Conservation (phyloP, 2,329 filamentous ascomycete genomes). For the Epicoccum sorghinum region DNA sequence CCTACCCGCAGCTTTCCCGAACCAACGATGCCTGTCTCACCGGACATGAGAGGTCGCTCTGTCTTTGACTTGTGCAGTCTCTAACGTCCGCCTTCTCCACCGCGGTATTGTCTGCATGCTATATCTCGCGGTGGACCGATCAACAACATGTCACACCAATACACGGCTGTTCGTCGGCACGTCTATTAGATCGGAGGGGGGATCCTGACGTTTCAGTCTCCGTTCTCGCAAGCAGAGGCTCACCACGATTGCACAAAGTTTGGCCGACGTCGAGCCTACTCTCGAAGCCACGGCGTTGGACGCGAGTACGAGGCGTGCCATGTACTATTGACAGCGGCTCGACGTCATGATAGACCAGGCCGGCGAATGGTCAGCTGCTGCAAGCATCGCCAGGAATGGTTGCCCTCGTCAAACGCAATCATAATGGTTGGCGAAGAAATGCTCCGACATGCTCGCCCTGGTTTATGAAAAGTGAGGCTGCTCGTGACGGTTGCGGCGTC, state of each 20-base stretch:
- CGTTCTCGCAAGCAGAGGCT: constrained; percentile 1
- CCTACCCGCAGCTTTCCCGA: constrained; percentile 20
- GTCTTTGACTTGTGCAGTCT: constrained; percentile 17
- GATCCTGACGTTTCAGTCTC: constrained; percentile 11
- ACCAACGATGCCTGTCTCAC: constrained; percentile 16
- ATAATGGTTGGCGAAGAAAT: constrained; percentile 18
- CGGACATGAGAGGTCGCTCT: constrained; percentile 29
- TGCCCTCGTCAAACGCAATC: constrained; percentile 13
- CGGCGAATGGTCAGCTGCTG: constrained; percentile 19
- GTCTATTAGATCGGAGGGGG: background rate
- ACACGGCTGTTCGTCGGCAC: constrained; percentile 14
- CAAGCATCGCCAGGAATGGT: constrained; percentile 15
- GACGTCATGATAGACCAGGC: constrained; percentile 11
- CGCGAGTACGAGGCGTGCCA: constrained; percentile 7
- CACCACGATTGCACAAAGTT: constrained; percentile 1
- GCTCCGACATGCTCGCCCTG: constrained; percentile 35
- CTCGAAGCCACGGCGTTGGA: constrained; percentile 3
- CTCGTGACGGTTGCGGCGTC: constrained; percentile 32
- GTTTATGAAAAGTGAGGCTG: constrained; percentile 39
- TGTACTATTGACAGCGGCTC: constrained; percentile 6
- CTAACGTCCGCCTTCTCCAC: constrained; percentile 9
- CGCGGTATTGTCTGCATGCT: constrained; percentile 3
- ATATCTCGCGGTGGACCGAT: constrained; percentile 5
- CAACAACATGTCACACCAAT: constrained; percentile 11
- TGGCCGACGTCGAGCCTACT: background rate